These are phyloP conservation scores for Hemileccinum rubropunctum DNA, from an alignment of 768 basidiomycete species.

Conservation along the genomic window DNA sequence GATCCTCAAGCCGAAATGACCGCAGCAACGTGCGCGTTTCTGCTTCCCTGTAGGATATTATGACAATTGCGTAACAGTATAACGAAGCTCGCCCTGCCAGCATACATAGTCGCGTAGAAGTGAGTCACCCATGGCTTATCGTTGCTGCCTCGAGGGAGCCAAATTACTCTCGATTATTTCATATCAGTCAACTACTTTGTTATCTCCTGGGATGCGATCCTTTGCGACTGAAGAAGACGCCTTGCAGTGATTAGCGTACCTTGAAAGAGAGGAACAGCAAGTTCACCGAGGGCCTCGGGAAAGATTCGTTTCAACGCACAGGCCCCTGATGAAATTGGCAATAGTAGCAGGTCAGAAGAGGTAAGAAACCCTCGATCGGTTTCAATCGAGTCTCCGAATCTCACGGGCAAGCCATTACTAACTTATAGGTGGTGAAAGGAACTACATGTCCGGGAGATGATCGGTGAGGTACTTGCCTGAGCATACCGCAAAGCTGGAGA, in stretches of 20 bases:
- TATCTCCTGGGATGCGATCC: background rate
- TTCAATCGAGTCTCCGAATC: background rate
- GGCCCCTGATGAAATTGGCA: background rate
- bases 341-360: background rate
- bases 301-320: background rate
- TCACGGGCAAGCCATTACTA: background rate
- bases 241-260: background rate
- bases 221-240: background rate
- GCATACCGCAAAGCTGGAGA: background rate
- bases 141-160: constrained; percentile 2
- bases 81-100: background rate
- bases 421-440: too few species aligned
- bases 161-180: constrained; percentile 3
- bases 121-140: constrained; percentile 1
- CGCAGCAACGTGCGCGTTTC: background rate
- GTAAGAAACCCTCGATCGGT: background rate
- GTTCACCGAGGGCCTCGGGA: constrained; percentile 7
- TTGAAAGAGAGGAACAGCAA: background rate
- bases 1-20: constrained; percentile 15
- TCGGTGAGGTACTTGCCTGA: background rate
- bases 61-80: constrained; percentile 6
- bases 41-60: background rate
- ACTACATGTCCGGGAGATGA: too few species aligned
- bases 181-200: constrained; percentile 1
- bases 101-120: background rate